Conservation (phyloP, 805 yeast genomes). For the Jamesozyma rosinii region DNA sequence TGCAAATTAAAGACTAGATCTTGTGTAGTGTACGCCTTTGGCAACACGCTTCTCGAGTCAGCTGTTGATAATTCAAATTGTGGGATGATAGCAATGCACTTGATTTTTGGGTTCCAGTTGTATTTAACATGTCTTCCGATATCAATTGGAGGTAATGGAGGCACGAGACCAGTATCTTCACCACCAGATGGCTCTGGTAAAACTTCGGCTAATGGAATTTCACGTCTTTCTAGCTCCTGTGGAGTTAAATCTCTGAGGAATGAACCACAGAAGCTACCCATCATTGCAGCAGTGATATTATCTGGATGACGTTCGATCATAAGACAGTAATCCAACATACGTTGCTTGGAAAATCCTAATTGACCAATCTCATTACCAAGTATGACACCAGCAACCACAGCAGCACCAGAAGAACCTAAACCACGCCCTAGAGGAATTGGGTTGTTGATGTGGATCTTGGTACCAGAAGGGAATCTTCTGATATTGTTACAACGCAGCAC, state of each 20-base stretch:
- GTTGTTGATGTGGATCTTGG: slow-evolving; percentile 68
- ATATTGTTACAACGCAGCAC: slow-evolving; percentile 78
- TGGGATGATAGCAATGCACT: slow-evolving; percentile 87
- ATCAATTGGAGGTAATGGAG: slow-evolving; percentile 74
- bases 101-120: slow-evolving; percentile 70
- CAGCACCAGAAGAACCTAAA: slow-evolving; percentile 94
- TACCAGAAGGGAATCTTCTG: slow-evolving; percentile 71
- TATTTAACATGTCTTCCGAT: slow-evolving; percentile 87
- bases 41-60: slow-evolving; percentile 80
- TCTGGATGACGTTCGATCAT: slow-evolving; percentile 99
- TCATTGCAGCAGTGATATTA: slow-evolving; percentile 96
- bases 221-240: slow-evolving; percentile 63
- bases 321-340: slow-evolving; percentile 88
- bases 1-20: slow-evolving; percentile 91
- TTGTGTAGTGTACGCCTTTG: slow-evolving; percentile 61
- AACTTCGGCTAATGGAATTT: slow-evolving; percentile 77
- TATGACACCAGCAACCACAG: slow-evolving; percentile 93
- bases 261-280: slow-evolving; percentile 97
- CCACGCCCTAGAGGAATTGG: slow-evolving; percentile 97
- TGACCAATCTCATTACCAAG: slow-evolving; percentile 79
- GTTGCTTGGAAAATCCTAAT: slow-evolving; percentile 59
- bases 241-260: slow-evolving; percentile 73
- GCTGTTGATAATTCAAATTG: slow-evolving; percentile 92
- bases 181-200: slow-evolving; percentile 73
- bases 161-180: slow-evolving; percentile 54